Base-by-base conservation (phyloP, 2,329 filamentous ascomycete genomes). In the Penicillium freii region DNA sequence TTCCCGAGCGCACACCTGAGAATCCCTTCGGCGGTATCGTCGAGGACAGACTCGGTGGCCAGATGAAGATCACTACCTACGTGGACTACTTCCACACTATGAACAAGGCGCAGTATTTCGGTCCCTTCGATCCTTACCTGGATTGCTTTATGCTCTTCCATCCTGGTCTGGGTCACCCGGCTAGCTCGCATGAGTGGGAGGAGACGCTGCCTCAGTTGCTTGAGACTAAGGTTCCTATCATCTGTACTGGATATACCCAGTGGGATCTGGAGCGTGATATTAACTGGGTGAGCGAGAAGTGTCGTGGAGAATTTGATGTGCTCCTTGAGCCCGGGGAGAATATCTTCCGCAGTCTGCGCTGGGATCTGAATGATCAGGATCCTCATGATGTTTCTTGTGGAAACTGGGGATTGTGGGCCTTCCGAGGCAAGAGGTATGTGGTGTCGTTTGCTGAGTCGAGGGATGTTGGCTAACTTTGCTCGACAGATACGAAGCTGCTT, bases 71-170 rank as follows among this genome's bases (percentile, higher is more conserved):
- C 70, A 94, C 89, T 73, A 99, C 95, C 0, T 96, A 92, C 69
- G 93, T 97, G 51, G 94, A 99, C 67, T 97, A 99, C 78, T 99
- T 95, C 79, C 93, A 99, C 76, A 97, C 91, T 2, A 85, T 99
- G 66, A 93, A 99, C 78, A 86, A 92, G 72, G 90, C 93, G 0
- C 89, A 91, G 47, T 84, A 92, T 71, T 99, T 97, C 78, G 86
- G 90, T 57, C 94, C 95, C 0, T 97, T 95, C 72, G 94, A 99
- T 72, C 94, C 94, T 0, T 99, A 99, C 78, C 96, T 99, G 74
- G 94, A 99, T 80, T 94, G 90, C 75, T 96, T 99, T 71, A 87
- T 99, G 69, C 84, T 97, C 51, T 99, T 97, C 82, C 95, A 99
- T 71, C 95, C 95, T 0, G 95, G 95, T 9, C 83, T 99, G 19